Conservation (phyloP, 139 green algal species). For the Asterochloris erici region DNA sequence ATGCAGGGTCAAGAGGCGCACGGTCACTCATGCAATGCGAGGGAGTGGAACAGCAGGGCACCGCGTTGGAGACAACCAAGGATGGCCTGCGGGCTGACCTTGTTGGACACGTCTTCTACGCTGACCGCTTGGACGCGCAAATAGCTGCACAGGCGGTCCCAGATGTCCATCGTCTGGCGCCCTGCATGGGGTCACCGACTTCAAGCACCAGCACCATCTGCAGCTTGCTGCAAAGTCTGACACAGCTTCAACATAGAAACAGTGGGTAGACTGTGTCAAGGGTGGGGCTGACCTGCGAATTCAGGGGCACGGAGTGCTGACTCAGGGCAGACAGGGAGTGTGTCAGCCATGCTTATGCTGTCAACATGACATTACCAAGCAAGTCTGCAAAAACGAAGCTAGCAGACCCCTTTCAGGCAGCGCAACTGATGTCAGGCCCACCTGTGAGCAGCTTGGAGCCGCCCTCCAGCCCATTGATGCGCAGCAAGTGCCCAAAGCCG, state of each 20-base stretch:
- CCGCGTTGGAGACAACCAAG: background rate
- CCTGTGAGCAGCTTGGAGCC: conserved; percentile 38
- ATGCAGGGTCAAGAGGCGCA: background rate
- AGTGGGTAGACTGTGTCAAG: background rate
- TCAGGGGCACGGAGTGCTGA: background rate
- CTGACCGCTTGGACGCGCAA: conserved; percentile 66
- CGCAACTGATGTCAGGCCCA: background rate
- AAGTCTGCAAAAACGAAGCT: too few species aligned
- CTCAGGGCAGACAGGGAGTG: background rate
- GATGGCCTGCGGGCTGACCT: conserved; percentile 31
- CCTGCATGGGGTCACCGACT: conserved; percentile 28
- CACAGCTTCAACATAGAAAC: background rate
- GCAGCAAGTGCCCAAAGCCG: conserved; percentile 90
- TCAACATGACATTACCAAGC: background rate
- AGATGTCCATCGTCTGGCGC: conserved; percentile 85
- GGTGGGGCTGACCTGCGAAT: background rate
- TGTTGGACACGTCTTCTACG: conserved; percentile 94
- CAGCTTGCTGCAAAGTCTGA: background rate
- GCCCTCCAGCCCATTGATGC: conserved; percentile 77
- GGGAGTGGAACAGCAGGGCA: background rate
- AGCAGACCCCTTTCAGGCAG: too few species aligned
- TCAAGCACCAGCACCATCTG: background rate
- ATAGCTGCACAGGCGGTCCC: conserved; percentile 83
- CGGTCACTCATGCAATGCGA: background rate
- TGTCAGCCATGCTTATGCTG: background rate